Percentiles rank a stretch among this genome's conserved stretches.
phyloP scores from a whole-genome alignment of 768 basidiomycete genomes.

The Naematelia aurantialba region DNA sequence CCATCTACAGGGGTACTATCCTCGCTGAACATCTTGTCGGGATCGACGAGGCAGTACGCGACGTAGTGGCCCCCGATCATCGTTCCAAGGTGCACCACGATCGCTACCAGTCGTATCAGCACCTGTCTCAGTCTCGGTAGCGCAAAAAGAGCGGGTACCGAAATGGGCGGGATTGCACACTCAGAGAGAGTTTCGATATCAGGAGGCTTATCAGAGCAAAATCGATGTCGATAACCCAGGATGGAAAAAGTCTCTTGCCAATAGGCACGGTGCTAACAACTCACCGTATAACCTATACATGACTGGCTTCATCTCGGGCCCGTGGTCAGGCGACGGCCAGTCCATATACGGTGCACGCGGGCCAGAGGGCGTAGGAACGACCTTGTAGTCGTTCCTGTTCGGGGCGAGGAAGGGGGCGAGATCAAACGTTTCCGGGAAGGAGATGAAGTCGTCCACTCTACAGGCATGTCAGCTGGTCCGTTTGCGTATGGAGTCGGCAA shows the following conservation, averaged over 20 bases:
- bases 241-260: too few species aligned
- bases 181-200: too few species aligned
- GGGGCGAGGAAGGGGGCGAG: conserved; percentile 83
- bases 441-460: conserved; percentile 80
- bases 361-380: conserved; percentile 31
- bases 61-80: conserved; percentile 84
- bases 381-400: conserved; percentile 50
- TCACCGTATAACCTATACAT: conserved; percentile 48
- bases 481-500: background rate
- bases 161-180: too few species aligned
- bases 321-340: conserved; percentile 41
- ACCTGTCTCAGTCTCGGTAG: background rate
- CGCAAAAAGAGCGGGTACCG: too few species aligned
- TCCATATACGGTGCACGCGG: conserved; percentile 45
- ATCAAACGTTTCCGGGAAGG: conserved; percentile 84
- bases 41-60: conserved; percentile 59
- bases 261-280: conserved; percentile 3
- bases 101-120: conserved; percentile 21
- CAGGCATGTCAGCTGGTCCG: conserved; percentile 20
- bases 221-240: too few species aligned
- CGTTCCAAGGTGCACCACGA: conserved; percentile 49
- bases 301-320: conserved; percentile 39
- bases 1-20: conserved; percentile 8
- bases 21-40: conserved; percentile 36
- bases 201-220: too few species aligned